These are phyloP conservation scores for Plenodomus tracheiphilus DNA, from an alignment of 2,329 filamentous ascomycete species.

Conservation along the genomic window DNA sequence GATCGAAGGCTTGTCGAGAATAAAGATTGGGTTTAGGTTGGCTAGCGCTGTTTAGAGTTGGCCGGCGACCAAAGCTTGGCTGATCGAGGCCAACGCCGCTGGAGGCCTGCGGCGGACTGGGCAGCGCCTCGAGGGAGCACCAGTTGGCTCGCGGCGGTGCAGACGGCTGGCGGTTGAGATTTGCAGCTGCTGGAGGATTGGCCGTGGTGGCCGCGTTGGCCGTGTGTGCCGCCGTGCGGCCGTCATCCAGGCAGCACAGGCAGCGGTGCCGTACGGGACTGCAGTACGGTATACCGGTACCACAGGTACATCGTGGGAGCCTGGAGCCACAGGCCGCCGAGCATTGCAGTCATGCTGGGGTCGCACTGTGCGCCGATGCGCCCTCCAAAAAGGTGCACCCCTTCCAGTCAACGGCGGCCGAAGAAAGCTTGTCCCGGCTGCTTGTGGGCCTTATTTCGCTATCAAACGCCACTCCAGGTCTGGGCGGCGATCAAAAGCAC, in stretches of 20 bases:
- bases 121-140: slow-evolving; percentile 12
- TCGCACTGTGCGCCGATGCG: slow-evolving; percentile 14
- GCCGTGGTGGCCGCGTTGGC: no score
- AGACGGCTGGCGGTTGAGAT: background rate
- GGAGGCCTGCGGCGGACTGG: slow-evolving; percentile 22
- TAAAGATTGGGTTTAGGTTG: slow-evolving; percentile 41
- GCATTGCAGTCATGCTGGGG: slow-evolving; percentile 1
- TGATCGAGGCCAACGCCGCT: slow-evolving; percentile 23
- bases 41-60: slow-evolving; percentile 31
- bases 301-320: no score
- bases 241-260: no score
- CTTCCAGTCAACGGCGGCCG: slow-evolving; percentile 36
- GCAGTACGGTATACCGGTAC: no score
- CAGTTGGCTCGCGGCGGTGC: background rate
- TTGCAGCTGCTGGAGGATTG: no score
- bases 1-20: slow-evolving; percentile 40
- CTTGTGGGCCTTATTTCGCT: slow-evolving; percentile 41
- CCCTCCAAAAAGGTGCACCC: slow-evolving; percentile 20
- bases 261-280: no score
- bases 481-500: slow-evolving; percentile 40
- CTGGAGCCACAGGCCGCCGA: background rate
- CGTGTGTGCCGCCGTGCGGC: no score
- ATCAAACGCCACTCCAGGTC: slow-evolving; percentile 42
- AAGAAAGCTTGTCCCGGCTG: slow-evolving; percentile 44
- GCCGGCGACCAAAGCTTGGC: slow-evolving; percentile 31